These are phyloP conservation scores for Diophrys appendiculata DNA, from an alignment of 73 alveolate genomes.

Conservation along the genomic window DNA sequence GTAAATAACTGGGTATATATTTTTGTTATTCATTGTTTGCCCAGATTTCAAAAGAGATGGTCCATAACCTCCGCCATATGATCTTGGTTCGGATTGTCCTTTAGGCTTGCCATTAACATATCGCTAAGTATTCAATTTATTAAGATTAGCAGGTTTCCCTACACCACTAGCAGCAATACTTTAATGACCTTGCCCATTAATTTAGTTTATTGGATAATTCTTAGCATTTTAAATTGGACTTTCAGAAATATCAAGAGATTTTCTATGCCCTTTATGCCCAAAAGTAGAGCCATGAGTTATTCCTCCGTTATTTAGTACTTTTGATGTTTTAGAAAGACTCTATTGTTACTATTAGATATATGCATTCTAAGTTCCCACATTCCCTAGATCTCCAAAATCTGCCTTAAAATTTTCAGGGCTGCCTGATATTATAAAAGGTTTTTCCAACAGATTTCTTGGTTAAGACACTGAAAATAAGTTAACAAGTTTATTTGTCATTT, in stretches of 20 bases:
- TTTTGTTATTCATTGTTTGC: not conserved
- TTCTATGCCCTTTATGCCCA: too few species aligned
- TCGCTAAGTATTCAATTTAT: not conserved
- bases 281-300: too few species aligned
- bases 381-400: too few species aligned
- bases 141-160: not conserved
- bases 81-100: not conserved
- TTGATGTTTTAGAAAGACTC: too few species aligned
- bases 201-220: not conserved
- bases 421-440: too few species aligned
- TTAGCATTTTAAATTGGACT: not conserved
- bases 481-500: too few species aligned
- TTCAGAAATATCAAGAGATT: not conserved
- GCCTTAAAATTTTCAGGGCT: too few species aligned
- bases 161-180: not conserved
- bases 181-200: not conserved
- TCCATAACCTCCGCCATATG: not conserved
- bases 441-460: too few species aligned
- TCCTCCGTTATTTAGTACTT: too few species aligned
- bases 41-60: not conserved
- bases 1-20: not conserved
- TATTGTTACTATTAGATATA: too few species aligned
- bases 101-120: not conserved
- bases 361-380: too few species aligned
- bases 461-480: too few species aligned